These are phyloP conservation scores for Hyaloraphidium curvatum DNA, from an alignment of 192 early-diverging fungal genomes.

Conservation along the genomic window DNA sequence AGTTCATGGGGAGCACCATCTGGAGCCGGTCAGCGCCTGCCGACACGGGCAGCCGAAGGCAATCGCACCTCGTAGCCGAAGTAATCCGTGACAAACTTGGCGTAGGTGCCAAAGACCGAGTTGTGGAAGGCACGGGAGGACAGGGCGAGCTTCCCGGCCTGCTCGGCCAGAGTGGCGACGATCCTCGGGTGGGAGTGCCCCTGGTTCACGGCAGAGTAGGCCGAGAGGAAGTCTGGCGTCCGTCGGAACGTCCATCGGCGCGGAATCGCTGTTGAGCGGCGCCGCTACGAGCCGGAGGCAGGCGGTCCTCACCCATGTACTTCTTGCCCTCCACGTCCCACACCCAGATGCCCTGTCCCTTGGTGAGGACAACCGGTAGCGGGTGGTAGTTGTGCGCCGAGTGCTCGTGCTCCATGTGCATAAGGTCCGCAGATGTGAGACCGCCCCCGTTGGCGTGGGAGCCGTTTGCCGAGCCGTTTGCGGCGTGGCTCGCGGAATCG, in stretches of 20 bases:
- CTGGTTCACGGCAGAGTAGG: conserved; percentile 74
- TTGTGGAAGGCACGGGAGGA: conserved; percentile 96
- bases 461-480: too few species aligned
- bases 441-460: too few species aligned
- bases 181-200: conserved; percentile 95
- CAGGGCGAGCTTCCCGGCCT: conserved; percentile 66
- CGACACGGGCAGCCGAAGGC: background rate
- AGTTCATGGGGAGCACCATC: conserved; percentile 99
- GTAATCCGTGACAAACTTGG: conserved; percentile 77
- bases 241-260: too few species aligned
- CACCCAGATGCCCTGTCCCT: conserved; percentile 73
- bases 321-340: conserved; percentile 79
- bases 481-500: too few species aligned
- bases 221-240: conserved; percentile 73
- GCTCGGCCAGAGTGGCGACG: conserved; percentile 69
- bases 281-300: too few species aligned
- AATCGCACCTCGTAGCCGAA: conserved; percentile 35
- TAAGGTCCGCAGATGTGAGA: conserved; percentile 24
- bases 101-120: conserved; percentile 74
- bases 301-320: too few species aligned
- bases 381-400: conserved; percentile 99
- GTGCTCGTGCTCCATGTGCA: conserved; percentile 61
- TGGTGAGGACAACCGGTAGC: conserved; percentile 75
- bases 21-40: conserved; percentile 40
- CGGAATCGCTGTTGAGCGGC: too few species aligned